Base-by-base conservation (phyloP, 2,329 filamentous ascomycete genomes). In the Colletotrichum orchidophilum region DNA sequence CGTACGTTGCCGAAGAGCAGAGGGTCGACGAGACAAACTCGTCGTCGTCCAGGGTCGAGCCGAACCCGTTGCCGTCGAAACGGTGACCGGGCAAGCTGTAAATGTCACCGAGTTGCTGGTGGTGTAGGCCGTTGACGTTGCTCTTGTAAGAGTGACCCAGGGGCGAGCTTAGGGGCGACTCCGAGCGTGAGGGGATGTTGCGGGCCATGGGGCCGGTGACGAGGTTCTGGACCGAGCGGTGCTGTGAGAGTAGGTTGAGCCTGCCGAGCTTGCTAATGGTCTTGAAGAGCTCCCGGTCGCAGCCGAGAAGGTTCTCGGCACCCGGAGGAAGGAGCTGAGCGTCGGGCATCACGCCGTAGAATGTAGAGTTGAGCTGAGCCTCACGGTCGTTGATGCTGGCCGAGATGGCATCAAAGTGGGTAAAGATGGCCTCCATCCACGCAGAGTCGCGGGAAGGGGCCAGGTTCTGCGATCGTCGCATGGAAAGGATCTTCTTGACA, bases 351-450 rank as follows among this genome's bases (percentile, higher is more conserved):
- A 85, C 78, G 11, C 83, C 93, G 75, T 93, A 88, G 77, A 94
- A 90, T 31, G 89, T 86, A 13, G 90, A 88, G 73, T 91, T 86
- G 21, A 97, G 88, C 80, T 97, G 94, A 33, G 93, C 91, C 81
- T 98, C 95, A 62, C 95, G 91, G 81, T 97, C 94, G 76, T 98
- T 98, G 78, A 97, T 94, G 63, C 93, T 95, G 49, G 94, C 94
- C 0, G 94, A 95, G 83, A 98, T 94, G 66, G 95, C 94, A 80
- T 98, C 96, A 78, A 97, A 97, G 87, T 96, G 97, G 39, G 94
- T 96, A 78, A 98, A 98, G 75, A 97, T 91, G 52, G 94, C 91
- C 77, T 97, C 94, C 84, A 97, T 96, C 95, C 95, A 98, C 13
- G 91, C 90, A 70, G 94, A 93, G 72, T 95, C 93, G 61, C 90